Evolutionary conservation across 2,329 filamentous ascomycete species (phyloP), one percentile per base, ranked within the genome.

Genomic region (Didymella pinodella): DNA sequence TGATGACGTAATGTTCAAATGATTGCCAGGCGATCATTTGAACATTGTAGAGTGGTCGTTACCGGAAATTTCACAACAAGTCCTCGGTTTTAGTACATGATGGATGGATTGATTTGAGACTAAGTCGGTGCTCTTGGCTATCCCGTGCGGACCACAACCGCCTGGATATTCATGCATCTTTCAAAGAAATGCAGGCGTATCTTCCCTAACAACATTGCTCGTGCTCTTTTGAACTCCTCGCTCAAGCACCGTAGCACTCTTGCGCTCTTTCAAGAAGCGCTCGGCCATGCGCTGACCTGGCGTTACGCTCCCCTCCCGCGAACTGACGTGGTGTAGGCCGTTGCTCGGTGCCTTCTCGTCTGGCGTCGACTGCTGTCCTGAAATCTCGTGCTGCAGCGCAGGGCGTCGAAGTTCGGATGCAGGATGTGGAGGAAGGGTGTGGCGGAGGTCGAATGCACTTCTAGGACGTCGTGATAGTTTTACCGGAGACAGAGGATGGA

Each of bases 361-460:
- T 20, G 66, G 58, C 25, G 25, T 57, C 1, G 65, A 65, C 41
- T 70, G 65, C 18, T 64, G 64, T n/a, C 54, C 58, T 20, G 16
- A 7, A 36, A n/a, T 16, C n/a, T 36, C 16, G 6, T 36, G 32
- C 12, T 60, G 48, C 12, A 65, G 25, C 4, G 31, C 44, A 12
- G 64, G 43, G 0, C 49, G 57, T n/a, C 48, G 45, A 20, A 55
- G 22, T 11, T 66, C 65, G 8, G 59, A 57, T 2, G 52, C 38
- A n/a, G 61, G 49, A 3, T 52, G 51, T 16, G 59, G 40, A 11
- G 36, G 49, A 1, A 51, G 47, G 22, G 59, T 50, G 7, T 52
- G 51, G 32, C 70, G 69, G 14, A 77, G 64, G 41, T 77, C 72
- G 29, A 76, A 72, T 8, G 75, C 72, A 34, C 74, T 76, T 50